Base-by-base conservation (phyloP, 352 stramenopile genomes). In the Globisporangium rhizosaccharum region DNA sequence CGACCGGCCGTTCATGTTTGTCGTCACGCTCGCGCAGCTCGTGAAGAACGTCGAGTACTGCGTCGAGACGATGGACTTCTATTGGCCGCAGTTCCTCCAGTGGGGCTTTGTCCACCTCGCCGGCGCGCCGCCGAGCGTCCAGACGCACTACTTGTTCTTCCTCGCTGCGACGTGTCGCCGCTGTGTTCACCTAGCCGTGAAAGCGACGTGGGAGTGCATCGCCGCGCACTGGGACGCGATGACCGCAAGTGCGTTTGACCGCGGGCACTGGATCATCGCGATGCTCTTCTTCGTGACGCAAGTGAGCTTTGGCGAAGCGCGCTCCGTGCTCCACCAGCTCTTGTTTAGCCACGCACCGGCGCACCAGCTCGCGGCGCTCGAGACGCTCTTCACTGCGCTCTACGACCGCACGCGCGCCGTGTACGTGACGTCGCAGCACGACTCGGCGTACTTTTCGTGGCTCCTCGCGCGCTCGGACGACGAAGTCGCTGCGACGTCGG, bases 251-350 rank as follows among this genome's bases (percentile, higher is more conserved):
- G 59, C 67, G 20, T 81, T 78, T 28, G 67, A 73, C 15, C 67
- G 75, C 20, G 72, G 72, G 25, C 71, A 81, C 23, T 72, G 62
- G 28, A 83, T 86, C 44, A 66, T 85, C 6, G 59, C 71, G 12
- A 87, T 88, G 71, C 53, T 87, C 11, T 85, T 85, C 57, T 88
- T 82, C 44, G 68, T 82, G 28, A 85, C 75, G 1, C 77, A 86
- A 36, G 67, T 88, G 39, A 86, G 79, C 56, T 82, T 83, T 33
- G 73, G 75, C 1, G 70, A 82, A 37, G 51, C 56, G 51, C 67
- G 69, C 44, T 75, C 67, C 39, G 69, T 83, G 25, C 46, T 88
- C 2, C 73, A 70, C 3, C 63, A 82, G 30, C 47, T 83, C 1
- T 28, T 87, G 50, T 87, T 87, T 42, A 63, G 57, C 5, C 55